phyloP scores from a whole-genome alignment of 2,329 filamentous ascomycete species.

The Neoscytalidium dimidiatum region DNA sequence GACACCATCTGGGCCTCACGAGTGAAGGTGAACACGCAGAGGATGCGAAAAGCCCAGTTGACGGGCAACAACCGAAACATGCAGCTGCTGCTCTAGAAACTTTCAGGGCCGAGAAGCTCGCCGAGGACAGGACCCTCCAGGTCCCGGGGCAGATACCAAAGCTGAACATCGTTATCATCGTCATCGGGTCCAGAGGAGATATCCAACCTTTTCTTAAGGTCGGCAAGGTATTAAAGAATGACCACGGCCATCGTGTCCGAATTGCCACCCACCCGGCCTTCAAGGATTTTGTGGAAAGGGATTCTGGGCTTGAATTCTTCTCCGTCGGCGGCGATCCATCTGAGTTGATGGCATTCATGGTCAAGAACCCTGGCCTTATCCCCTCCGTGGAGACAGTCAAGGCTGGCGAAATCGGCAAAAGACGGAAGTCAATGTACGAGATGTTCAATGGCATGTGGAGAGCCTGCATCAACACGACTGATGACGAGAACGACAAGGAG shows the following conservation, averaged over 20 bases:
- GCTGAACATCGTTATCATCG: slow-evolving; percentile 81
- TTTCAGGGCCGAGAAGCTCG: neutral
- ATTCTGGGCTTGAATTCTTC: slow-evolving; percentile 77
- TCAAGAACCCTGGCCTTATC: slow-evolving; percentile 78
- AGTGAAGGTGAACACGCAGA: neutral
- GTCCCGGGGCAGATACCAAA: slow-evolving; percentile 42
- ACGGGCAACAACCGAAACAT: neutral
- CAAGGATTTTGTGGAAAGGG: slow-evolving; percentile 71
- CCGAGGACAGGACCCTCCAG: slow-evolving; percentile 33
- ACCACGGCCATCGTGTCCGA: slow-evolving; percentile 73
- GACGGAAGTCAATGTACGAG: slow-evolving; percentile 71
- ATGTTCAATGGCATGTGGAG: slow-evolving; percentile 86
- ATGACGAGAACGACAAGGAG: slow-evolving; percentile 63
- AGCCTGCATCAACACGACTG: slow-evolving; percentile 72
- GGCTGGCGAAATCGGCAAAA: slow-evolving; percentile 69
- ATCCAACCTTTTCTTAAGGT: slow-evolving; percentile 79
- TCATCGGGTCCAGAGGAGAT: slow-evolving; percentile 78
- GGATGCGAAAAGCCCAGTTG: neutral
- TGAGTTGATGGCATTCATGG: slow-evolving; percentile 86
- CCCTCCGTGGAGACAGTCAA: slow-evolving; percentile 72
- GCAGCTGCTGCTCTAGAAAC: neutral
- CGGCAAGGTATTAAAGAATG: slow-evolving; percentile 69
- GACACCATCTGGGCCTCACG: slow-evolving; percentile 51
- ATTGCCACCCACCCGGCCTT: slow-evolving; percentile 80
- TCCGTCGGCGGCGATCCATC: slow-evolving; percentile 76